Evolutionary conservation across 495 filamentous ascomycete species (phyloP), one percentile per base, ranked within the genome.

Genomic region (Aspergillus baeticus): DNA sequence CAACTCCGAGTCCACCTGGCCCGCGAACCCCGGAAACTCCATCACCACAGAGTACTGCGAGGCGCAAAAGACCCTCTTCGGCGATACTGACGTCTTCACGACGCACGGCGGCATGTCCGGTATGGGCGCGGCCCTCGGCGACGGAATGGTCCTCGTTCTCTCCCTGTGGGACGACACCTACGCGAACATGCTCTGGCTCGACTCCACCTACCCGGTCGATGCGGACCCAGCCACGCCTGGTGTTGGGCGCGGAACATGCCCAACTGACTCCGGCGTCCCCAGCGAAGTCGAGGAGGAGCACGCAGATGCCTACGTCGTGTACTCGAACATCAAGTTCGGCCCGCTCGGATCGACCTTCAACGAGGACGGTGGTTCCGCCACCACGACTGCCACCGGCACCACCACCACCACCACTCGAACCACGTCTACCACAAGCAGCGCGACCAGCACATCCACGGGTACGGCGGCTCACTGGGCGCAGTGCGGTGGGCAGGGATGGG

Each of bases 141-240:
- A 71, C 20, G 82, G 80, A 51, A 85, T 88, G 83, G 87, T 88
- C 34, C 77, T 90, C 8, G 86, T 87, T 63, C 79, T 90, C 80
- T 83, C 79, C 57, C 65, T 90, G 68, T 90, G 87, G 87, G 85
- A 87, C 61, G 87, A 90, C 75, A 81, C 89, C 73, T 70, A 78
- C 29, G 74, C 77, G 67, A 79, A 88, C 74, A 92, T 92, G 88
- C 81, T 87, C 60, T 91, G 88, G 88, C 84, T 92, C 66, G 88
- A 91, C 75, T 81, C 81, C 62, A 79, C 76, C 72, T 89, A 84
- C 77, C 88, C 88, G 6, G 69, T 77, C 42, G 74, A 79, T 67
- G 75, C 64, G 3, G 74, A 76, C 22, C 68, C 78, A 35, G 74
- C 73, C 56, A 59, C 58, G 6, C 84, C 85, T 41, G 88, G 87